Conservation (phyloP, 352 stramenopile species). For the Phytophthora vignae region DNA sequence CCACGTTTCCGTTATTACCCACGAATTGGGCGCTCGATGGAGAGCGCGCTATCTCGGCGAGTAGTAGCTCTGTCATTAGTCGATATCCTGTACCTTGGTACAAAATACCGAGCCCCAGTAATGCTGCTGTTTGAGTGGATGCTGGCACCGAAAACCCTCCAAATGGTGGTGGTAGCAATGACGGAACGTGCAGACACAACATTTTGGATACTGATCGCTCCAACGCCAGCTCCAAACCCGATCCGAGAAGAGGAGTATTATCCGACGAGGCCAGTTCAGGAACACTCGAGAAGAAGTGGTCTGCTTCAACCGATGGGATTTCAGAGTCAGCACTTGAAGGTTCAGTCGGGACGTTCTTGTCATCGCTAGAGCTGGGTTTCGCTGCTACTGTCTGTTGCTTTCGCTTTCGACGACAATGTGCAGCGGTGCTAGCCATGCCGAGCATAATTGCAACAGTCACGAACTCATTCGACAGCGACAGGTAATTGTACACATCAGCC, state of each 20-base stretch:
- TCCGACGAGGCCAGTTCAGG: slow-evolving; percentile 35
- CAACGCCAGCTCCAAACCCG: slow-evolving; percentile 66
- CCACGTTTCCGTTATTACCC: slow-evolving; percentile 48
- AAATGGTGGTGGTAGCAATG: slow-evolving; percentile 94
- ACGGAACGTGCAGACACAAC: slow-evolving; percentile 98
- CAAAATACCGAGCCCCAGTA: slow-evolving; percentile 96
- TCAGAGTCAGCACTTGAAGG: slow-evolving; percentile 22
- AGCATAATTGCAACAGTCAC: slow-evolving; percentile 97
- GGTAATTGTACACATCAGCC: slow-evolving; percentile 99
- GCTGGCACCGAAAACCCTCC: slow-evolving; percentile 96
- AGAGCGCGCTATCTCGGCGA: slow-evolving; percentile 96
- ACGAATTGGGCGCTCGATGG: slow-evolving; percentile 79
- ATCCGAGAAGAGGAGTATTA: slow-evolving; percentile 49
- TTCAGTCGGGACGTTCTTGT: slow-evolving; percentile 1
- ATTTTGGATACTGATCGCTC: slow-evolving; percentile 96
- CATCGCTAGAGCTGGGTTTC: slow-evolving; percentile 4
- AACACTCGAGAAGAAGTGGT: slow-evolving; percentile 36
- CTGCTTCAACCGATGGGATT: slow-evolving; percentile 20
- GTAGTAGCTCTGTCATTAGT: slow-evolving; percentile 98
- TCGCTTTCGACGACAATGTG: slow-evolving; percentile 77
- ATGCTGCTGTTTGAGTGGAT: slow-evolving; percentile 95
- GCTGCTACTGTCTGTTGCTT: slow-evolving; percentile 25
- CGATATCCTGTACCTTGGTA: slow-evolving; percentile 96
- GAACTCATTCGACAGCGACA: slow-evolving; percentile 96
- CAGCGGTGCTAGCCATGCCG: slow-evolving; percentile 96